These are phyloP conservation scores for Ocimum tenuiflorum DNA, from an alignment of 257 asterid genomes.

Conservation along the genomic window DNA sequence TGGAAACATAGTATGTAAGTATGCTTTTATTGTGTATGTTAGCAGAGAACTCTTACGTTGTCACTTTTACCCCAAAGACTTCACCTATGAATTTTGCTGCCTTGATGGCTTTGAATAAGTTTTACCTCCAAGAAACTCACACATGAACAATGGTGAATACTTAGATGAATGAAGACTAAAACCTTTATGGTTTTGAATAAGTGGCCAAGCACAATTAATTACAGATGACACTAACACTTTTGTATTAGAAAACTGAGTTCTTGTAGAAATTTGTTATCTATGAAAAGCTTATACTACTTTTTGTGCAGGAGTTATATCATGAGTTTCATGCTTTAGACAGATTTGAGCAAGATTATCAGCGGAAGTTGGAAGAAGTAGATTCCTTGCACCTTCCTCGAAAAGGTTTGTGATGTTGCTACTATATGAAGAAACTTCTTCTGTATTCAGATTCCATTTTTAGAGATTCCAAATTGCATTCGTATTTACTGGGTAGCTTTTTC, in stretches of 20 bases:
- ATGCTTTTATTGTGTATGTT: background rate
- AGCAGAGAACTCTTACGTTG: background rate
- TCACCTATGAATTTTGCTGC: background rate
- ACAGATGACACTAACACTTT: background rate
- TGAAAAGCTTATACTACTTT: conserved; percentile 19
- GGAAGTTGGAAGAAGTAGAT: conserved; percentile 84
- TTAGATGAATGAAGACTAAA: background rate
- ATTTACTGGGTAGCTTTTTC: background rate
- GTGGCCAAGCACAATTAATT: background rate
- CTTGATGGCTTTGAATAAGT: background rate
- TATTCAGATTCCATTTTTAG: background rate
- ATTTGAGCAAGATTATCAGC: conserved; percentile 84
- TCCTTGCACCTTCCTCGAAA: conserved; percentile 81
- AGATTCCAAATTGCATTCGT: background rate
- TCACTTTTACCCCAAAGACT: background rate
- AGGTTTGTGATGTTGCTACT: conserved; percentile 43
- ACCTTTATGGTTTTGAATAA: background rate
- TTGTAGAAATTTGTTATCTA: background rate
- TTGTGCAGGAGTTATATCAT: conserved; percentile 86
- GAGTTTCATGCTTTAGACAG: conserved; percentile 90
- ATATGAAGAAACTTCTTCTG: conserved; percentile 4
- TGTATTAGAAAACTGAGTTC: conserved; percentile 1
- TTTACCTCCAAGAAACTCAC: background rate
- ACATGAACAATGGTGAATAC: background rate
- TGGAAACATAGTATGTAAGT: background rate